Conservation (phyloP, 148 eudicot species). For the Spergularia bocconei region DNA sequence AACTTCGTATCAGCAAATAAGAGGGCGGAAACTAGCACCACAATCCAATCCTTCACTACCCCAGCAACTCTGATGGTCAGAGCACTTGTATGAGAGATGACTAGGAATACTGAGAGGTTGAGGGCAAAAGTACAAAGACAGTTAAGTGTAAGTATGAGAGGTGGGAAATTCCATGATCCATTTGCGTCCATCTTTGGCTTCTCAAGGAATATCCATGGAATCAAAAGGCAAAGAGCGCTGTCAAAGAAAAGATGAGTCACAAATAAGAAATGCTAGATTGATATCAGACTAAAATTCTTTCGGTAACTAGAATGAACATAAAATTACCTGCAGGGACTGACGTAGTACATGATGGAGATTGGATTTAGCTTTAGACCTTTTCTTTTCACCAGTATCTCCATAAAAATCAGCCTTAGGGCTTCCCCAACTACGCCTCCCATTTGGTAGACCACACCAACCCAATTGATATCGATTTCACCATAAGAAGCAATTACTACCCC, state of each 20-base stretch:
- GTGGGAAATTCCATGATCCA: constrained; percentile 78
- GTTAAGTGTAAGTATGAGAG: constrained; percentile 68
- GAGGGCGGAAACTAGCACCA: constrained; percentile 86
- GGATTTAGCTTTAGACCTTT: constrained; percentile 94
- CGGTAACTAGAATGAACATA: not conserved
- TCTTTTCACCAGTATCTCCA: constrained; percentile 91
- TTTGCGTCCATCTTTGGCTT: constrained; percentile 86
- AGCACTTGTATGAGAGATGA: constrained; percentile 94
- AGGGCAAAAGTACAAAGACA: constrained; percentile 95
- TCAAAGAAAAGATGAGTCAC: constrained; percentile 19
- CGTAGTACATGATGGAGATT: constrained; percentile 91
- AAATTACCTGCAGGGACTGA: constrained; percentile 95
- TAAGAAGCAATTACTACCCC: constrained; percentile 96
- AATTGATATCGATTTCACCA: constrained; percentile 83
- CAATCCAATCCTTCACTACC: constrained; percentile 99
- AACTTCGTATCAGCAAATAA: constrained; percentile 94
- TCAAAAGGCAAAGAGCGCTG: constrained; percentile 91
- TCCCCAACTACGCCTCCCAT: constrained; percentile 99
- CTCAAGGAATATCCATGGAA: constrained; percentile 98
- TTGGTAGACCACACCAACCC: constrained; percentile 98
- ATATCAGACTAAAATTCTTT: not conserved
- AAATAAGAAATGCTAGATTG: not conserved
- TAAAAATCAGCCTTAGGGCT: constrained; percentile 91
- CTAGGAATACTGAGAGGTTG: constrained; percentile 93
- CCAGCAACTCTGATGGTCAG: constrained; percentile 98